Conservation (phyloP, 2,329 filamentous ascomycete genomes). For the Colletotrichum noveboracense region DNA sequence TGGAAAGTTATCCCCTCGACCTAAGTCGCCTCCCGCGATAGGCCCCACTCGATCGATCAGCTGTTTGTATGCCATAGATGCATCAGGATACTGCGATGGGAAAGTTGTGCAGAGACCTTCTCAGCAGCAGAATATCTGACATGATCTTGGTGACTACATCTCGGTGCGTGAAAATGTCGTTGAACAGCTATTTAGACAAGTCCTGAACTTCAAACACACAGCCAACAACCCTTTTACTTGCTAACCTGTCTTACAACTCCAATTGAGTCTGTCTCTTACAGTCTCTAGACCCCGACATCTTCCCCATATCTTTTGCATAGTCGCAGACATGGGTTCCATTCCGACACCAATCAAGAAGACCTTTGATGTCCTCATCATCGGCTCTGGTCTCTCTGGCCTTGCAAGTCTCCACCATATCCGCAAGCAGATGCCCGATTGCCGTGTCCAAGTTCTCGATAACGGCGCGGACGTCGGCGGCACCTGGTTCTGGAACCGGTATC, state of each 20-base stretch:
- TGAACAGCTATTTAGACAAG: not conserved
- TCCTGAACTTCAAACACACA: not conserved
- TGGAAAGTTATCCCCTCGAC: not conserved
- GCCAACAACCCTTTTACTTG: not conserved
- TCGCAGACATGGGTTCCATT: not conserved
- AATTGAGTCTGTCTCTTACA: not conserved
- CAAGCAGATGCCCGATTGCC: not conserved
- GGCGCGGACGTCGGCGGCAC: conserved; percentile 53
- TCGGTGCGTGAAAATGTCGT: not conserved
- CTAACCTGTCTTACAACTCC: not conserved
- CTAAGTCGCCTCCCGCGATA: not conserved
- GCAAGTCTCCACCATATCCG: conserved; percentile 11
- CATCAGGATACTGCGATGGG: not conserved
- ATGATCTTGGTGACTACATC: not conserved
- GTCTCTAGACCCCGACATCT: not conserved
- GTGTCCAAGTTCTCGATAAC: conserved; percentile 34
- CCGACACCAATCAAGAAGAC: not conserved
- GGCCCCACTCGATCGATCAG: not conserved
- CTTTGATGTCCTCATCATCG: conserved; percentile 2
- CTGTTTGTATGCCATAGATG: not conserved
- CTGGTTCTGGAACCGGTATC: conserved; percentile 57
- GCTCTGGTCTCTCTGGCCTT: conserved; percentile 9
- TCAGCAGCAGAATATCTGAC: not conserved
- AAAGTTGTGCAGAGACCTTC: not conserved
- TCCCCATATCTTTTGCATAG: not conserved